Conservation (phyloP, 345 rosid genomes). For the Brassica carinata region DNA sequence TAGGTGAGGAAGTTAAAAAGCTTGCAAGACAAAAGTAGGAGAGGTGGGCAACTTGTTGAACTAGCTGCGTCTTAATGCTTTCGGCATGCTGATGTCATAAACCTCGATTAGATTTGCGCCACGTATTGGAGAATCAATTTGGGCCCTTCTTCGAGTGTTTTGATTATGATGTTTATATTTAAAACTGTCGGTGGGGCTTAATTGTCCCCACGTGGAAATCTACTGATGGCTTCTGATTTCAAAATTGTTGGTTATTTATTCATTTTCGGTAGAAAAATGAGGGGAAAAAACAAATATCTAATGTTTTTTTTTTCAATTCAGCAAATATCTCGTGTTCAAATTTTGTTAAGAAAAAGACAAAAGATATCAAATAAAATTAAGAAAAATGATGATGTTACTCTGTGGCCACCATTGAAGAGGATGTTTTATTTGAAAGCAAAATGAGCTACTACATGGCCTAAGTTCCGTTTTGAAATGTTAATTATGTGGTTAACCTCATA, state of each 20-base stretch:
- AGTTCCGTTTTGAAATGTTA: slow-evolving; percentile 5
- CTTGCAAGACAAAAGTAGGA: background rate
- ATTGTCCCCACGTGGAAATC: slow-evolving; percentile 21
- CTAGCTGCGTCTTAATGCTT: slow-evolving; percentile 11
- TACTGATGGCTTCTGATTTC: slow-evolving; percentile 21
- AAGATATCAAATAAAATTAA: background rate
- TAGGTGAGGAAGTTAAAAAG: background rate
- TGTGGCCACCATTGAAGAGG: slow-evolving; percentile 12
- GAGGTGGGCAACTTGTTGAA: slow-evolving; percentile 8
- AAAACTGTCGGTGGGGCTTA: slow-evolving; percentile 34
- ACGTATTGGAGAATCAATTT: slow-evolving; percentile 23
- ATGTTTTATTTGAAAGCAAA: slow-evolving; percentile 10
- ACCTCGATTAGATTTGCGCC: slow-evolving; percentile 26
- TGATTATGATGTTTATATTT: background rate
- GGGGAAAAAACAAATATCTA: slow-evolving; percentile 13
- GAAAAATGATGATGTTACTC: background rate
- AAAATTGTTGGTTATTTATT: background rate
- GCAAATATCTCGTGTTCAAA: slow-evolving; percentile 32
- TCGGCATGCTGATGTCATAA: slow-evolving; percentile 28
- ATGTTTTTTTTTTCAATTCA: background rate
- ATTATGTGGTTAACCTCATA: slow-evolving; percentile 13
- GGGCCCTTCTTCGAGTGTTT: slow-evolving; percentile 11
- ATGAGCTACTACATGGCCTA: slow-evolving; percentile 17
- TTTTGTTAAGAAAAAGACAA: background rate
- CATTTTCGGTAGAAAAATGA: slow-evolving; percentile 15